Percentiles rank a stretch among this genome's conserved stretches.
These are phyloP conservation scores for Paramyrothecium sp. DNA, from an alignment of 2,329 filamentous ascomycete genomes.

Conservation along the genomic window DNA sequence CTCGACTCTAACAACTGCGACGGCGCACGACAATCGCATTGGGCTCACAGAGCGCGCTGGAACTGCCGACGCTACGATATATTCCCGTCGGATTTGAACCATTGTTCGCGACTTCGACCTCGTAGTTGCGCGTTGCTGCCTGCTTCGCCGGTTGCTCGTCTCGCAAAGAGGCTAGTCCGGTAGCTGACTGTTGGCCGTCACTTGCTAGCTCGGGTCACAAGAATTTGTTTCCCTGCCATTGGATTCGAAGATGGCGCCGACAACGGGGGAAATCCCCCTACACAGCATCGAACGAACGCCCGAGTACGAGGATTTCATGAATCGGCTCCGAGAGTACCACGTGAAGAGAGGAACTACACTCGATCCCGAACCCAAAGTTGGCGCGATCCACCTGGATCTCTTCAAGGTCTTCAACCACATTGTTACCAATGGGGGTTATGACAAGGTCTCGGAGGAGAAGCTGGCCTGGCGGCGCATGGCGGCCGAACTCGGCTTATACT, in stretches of 20 bases:
- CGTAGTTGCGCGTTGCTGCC: too few species aligned
- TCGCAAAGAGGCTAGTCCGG: not conserved
- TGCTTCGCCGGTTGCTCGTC: not conserved
- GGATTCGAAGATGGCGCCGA: conserved; percentile 27
- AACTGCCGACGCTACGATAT: too few species aligned
- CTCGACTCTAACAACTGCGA: too few species aligned
- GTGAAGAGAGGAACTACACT: conserved; percentile 75
- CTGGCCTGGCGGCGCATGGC: conserved; percentile 82
- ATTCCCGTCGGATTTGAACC: too few species aligned
- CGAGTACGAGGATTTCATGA: conserved; percentile 79
- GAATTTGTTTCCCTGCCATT: not conserved
- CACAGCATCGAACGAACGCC: conserved; percentile 57
- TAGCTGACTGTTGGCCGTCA: too few species aligned
- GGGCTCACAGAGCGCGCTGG: too few species aligned
- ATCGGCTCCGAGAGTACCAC: conserved; percentile 71
- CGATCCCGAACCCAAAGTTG: conserved; percentile 79
- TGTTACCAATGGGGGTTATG: conserved; percentile 77
- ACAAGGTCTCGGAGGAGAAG: conserved; percentile 79
- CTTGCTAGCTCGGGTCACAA: too few species aligned
- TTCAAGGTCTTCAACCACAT: conserved; percentile 77
- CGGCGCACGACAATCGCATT: too few species aligned
- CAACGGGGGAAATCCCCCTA: conserved; percentile 33
- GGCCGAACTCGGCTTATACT: conserved; percentile 71
- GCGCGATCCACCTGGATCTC: conserved; percentile 72
- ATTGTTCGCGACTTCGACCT: too few species aligned